These are phyloP conservation scores for Conringia planisiliqua DNA, from an alignment of 345 rosid species.

Conservation along the genomic window DNA sequence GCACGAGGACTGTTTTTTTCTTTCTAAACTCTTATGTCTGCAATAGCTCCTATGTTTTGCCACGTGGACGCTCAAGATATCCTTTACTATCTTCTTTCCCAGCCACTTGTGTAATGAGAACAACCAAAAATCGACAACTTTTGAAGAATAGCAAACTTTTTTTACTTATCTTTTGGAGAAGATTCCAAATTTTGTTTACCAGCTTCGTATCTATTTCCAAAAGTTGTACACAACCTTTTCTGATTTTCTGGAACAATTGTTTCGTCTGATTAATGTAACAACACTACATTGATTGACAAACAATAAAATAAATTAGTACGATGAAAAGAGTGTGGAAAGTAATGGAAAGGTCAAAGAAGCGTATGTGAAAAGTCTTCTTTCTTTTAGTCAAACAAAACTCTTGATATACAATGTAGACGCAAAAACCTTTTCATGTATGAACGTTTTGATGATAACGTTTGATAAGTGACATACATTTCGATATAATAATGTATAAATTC, in stretches of 20 bases:
- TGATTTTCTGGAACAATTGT: background rate
- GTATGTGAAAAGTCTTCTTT: background rate
- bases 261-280: background rate
- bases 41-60: background rate
- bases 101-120: background rate
- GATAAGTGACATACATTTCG: background rate
- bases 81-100: slow-evolving; percentile 16
- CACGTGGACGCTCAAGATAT: slow-evolving; percentile 43
- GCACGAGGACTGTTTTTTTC: slow-evolving; percentile 3
- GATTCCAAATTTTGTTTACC: background rate
- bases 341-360: background rate
- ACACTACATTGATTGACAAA: too few relatives aligned
- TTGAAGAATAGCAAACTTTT: background rate
- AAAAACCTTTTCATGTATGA: background rate
- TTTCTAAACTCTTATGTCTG: background rate
- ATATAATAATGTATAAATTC: background rate
- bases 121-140: background rate
- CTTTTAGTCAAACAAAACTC: background rate
- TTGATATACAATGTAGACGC: background rate
- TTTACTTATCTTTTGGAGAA: background rate
- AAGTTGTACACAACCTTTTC: background rate
- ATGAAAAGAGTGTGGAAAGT: background rate
- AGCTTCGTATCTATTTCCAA: background rate
- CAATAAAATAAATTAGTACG: background rate
- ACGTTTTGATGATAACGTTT: background rate